A percentile compares a stretch with the other conserved stretches of the same genome.
Evolutionary conservation across 352 stramenopile species (phyloP).

Genomic region (Phytophthora ramorum): DNA sequence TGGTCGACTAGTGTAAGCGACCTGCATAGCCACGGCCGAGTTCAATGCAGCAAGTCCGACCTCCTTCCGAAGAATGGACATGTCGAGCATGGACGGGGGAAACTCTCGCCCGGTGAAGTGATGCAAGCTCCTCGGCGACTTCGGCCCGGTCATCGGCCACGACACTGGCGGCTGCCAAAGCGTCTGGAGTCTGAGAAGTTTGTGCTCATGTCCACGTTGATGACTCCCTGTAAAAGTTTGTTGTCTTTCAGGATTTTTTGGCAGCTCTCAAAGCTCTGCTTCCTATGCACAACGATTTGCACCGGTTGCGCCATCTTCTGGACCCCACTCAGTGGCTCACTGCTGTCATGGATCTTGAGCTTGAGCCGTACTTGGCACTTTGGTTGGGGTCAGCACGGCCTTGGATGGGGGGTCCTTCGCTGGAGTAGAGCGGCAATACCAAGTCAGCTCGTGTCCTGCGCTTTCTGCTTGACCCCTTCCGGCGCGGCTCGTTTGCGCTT

Average conservation of each 20-base stretch:
- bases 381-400: no score
- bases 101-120: slow-evolving; percentile 2
- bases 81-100: slow-evolving; percentile 10
- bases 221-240: not conserved
- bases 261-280: not conserved
- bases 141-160: not conserved
- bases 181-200: slow-evolving; percentile 13
- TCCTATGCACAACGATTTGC: slow-evolving; percentile 12
- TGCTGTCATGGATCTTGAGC: no score
- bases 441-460: no score
- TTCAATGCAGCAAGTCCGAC: not conserved
- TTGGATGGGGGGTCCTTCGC: no score
- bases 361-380: no score
- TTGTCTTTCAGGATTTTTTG: slow-evolving; percentile 3
- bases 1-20: slow-evolving; percentile 17
- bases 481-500: no score
- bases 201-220: not conserved
- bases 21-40: slow-evolving; percentile 10
- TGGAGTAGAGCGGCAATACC: no score
- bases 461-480: no score
- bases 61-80: slow-evolving; percentile 2
- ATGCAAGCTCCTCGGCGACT: not conserved
- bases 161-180: slow-evolving; percentile 1
- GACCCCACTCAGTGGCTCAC: no score
- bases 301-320: slow-evolving; percentile 23